These are phyloP conservation scores for Conringia planisiliqua DNA, from an alignment of 345 rosid species.

Conservation along the genomic window DNA sequence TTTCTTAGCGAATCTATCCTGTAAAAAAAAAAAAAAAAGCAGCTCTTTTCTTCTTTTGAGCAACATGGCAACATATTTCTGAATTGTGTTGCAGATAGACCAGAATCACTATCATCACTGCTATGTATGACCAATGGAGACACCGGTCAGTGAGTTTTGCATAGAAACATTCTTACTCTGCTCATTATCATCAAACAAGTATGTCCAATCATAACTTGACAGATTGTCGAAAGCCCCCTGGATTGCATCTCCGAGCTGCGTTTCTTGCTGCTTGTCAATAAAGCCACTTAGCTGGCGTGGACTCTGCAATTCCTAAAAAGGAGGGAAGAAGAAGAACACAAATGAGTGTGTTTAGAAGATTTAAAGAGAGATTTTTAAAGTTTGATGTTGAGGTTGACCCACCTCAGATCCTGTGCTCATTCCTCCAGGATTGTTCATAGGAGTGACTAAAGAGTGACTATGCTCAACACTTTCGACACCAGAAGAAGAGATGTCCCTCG, in stretches of 20 bases:
- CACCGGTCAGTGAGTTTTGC: not conserved
- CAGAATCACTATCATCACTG: not conserved
- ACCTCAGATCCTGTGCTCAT: slow-evolving; percentile 1
- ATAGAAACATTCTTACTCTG: not conserved
- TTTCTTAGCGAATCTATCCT: not conserved
- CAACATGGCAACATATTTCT: not conserved
- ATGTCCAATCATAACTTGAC: not conserved
- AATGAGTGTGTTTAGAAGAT: not conserved
- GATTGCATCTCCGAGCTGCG: not conserved
- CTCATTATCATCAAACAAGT: not conserved
- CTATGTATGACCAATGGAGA: not conserved
- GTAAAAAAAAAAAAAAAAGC: not conserved
- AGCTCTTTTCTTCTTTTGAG: not conserved
- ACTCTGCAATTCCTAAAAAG: not conserved
- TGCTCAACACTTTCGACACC: not conserved
- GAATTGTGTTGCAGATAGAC: too few species aligned
- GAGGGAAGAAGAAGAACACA: not conserved
- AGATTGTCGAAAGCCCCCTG: not conserved
- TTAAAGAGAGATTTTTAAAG: not conserved
- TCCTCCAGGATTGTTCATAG: not conserved
- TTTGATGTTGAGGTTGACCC: not conserved
- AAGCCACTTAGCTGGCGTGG: not conserved
- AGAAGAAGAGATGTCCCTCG: not conserved
- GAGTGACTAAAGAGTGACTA: not conserved
- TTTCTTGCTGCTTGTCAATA: not conserved